These are phyloP conservation scores for Hypericum perforatum DNA, from an alignment of 345 rosid species.

Conservation along the genomic window DNA sequence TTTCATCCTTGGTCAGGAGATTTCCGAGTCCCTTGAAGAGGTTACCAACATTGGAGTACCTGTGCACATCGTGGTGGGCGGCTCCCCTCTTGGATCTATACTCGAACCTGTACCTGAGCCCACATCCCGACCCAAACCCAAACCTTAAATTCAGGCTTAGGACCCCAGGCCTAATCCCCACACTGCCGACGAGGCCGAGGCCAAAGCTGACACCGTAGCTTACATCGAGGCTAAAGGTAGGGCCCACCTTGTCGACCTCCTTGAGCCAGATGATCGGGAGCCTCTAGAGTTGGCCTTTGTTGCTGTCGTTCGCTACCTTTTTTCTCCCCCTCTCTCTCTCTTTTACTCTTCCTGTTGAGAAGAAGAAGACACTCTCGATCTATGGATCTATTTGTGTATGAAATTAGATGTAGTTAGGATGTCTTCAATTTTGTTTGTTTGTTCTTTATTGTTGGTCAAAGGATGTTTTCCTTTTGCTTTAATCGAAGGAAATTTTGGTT, in stretches of 20 bases:
- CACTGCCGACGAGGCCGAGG: constrained; percentile 76
- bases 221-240: constrained; percentile 67
- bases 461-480: too few species aligned
- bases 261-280: too few species aligned
- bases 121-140: constrained; percentile 82
- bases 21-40: too few species aligned
- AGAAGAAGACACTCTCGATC: neutral
- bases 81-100: constrained; percentile 72
- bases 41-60: constrained; percentile 45
- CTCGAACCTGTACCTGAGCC: constrained; percentile 81
- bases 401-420: too few species aligned
- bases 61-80: constrained; percentile 41
- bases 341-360: neutral
- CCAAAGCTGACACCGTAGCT: constrained; percentile 87
- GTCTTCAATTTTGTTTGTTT: too few species aligned
- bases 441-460: too few species aligned
- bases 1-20: too few species aligned
- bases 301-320: constrained; percentile 4
- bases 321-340: constrained; percentile 9
- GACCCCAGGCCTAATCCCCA: constrained; percentile 75
- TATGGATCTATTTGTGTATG: too few species aligned
- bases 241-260: too few species aligned
- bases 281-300: constrained; percentile 58
- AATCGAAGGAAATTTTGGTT: too few species aligned
- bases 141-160: constrained; percentile 76